Base-by-base conservation (phyloP, 2,329 filamentous ascomycete genomes). In the Colletotrichum lini region DNA sequence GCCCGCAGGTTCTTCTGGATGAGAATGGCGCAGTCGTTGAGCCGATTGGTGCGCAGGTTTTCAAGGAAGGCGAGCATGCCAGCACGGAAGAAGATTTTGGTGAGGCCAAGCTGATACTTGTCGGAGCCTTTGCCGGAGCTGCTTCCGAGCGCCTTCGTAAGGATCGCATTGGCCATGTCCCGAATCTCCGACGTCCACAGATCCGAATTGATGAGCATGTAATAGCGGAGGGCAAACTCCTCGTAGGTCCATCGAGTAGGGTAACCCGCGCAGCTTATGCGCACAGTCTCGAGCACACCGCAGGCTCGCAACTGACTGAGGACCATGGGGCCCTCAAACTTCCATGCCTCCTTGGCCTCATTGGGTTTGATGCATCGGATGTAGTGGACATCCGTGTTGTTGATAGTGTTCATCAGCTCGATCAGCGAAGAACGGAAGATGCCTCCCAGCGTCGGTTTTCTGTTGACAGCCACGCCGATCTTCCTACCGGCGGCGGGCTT, bases 351-450 rank as follows among this genome's bases (percentile, higher is more conserved):
- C 83, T 99, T 99, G 61, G 91, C 94, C 83, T 99, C 96, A 80
- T 99, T 99, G 42, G 96, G 96, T 84, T 99, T 99, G 84, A 99
- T 98, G 82, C 96, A 99, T 76, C 96, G 92, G 79, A 99, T 99
- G 83, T 99, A 99, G 83, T 99, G 96, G 23, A 98, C 96, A 80
- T 99, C 96, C 3, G 96, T 99, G 76, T 94, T 95, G 82, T 97
- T 98, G 83, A 99, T 99, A 6, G 96, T 99, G 80, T 91, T 89
- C 96, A 99, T 99, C 62, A 99, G 90, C 83, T 99, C 96, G 77
- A 99, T 98, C 78, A 99, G 86, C 10, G 96, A 98, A 3, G 95
- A 98, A 80, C 98, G 97, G 91, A 99, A 99, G 76, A 99, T 99
- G 73, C 96, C 96, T 82, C 96, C 96, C 40, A 99, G 90, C 1